Base-by-base conservation (phyloP, 768 basidiomycete species). In the Tremella mesenterica region DNA sequence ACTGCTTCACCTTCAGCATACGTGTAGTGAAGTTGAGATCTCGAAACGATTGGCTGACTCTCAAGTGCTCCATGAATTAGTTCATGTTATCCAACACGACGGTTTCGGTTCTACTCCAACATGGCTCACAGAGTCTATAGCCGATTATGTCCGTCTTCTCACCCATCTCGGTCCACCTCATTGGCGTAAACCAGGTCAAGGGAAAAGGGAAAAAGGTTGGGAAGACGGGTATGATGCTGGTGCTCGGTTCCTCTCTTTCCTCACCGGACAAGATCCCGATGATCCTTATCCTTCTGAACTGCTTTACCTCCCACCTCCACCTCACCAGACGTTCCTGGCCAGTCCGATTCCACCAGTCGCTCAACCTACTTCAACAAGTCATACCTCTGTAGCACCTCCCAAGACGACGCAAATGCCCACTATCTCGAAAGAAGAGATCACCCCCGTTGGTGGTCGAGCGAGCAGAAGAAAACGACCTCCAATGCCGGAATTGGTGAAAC, bases 41-140 rank as follows among this genome's bases (percentile, higher is more conserved):
- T 31, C 8, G 46, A n/a, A 34, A 6, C 13, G 21, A 14, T n/a
- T 44, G 9, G 26, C 20, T 52, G 18, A 50, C 12, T 6, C 4
- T 25, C n/a, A n/a, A 65, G 59, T 66, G 50, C 52, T 69, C 14
- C 67, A 69, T 39, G 67, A 69, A 39, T 39, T 69, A 12, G 61
- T 63, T 5, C 67, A 69, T 48, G 54, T 56, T 7, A 58, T 69
- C 27, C 67, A 69, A 36, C 58, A 63, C 49, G 67, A 69, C 39
- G 67, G 67, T 5, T 27, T 27, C 31, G 56, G 58, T 7, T 49
- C 59, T 3, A 54, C 56, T 4, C 67, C 67, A 2, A 46, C 54
- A 18, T 69, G 67, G 67, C 49, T 65, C 12, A 61, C 57, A 21
- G 67, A 69, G 45, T 60, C 58, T 10, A 52, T 69, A 25, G 67